Conservation (phyloP, 1,284 basidiomycete species). For the Erythrobasidium hasegawianum region DNA sequence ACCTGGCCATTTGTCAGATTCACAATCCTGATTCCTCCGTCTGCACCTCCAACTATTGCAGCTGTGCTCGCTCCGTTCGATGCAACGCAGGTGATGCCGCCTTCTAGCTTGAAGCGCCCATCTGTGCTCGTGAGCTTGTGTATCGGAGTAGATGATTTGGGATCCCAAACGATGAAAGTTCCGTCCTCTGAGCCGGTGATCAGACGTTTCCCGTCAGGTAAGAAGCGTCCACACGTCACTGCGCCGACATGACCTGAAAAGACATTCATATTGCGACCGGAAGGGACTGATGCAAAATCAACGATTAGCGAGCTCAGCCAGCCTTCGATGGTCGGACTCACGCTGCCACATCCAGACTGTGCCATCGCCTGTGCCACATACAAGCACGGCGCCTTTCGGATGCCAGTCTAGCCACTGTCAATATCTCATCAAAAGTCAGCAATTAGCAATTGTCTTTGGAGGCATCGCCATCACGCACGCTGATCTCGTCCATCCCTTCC, state of each 20-base stretch:
- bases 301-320: slow-evolving; percentile 35
- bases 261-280: slow-evolving; percentile 90
- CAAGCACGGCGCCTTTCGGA: slow-evolving; percentile 81
- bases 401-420: slow-evolving; percentile 93
- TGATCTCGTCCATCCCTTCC: slow-evolving; percentile 91
- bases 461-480: slow-evolving; percentile 58
- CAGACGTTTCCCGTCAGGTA: slow-evolving; percentile 77
- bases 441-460: not conserved
- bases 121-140: slow-evolving; percentile 73
- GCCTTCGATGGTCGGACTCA: slow-evolving; percentile 49
- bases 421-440: too few relatives aligned
- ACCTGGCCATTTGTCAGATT: slow-evolving; percentile 82
- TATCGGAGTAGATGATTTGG: slow-evolving; percentile 67
- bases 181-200: slow-evolving; percentile 82
- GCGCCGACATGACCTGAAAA: slow-evolving; percentile 84
- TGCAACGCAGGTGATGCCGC: slow-evolving; percentile 77
- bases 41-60: slow-evolving; percentile 79
- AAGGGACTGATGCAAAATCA: slow-evolving; percentile 69
- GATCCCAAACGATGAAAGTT: slow-evolving; percentile 86
- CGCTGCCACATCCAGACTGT: slow-evolving; percentile 98
- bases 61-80: slow-evolving; percentile 79
- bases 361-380: slow-evolving; percentile 88
- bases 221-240: slow-evolving; percentile 84
- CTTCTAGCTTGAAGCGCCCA: slow-evolving; percentile 69
- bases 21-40: slow-evolving; percentile 77